Conservation (phyloP, 75 land plant species). For the Picea sitchensis region DNA sequence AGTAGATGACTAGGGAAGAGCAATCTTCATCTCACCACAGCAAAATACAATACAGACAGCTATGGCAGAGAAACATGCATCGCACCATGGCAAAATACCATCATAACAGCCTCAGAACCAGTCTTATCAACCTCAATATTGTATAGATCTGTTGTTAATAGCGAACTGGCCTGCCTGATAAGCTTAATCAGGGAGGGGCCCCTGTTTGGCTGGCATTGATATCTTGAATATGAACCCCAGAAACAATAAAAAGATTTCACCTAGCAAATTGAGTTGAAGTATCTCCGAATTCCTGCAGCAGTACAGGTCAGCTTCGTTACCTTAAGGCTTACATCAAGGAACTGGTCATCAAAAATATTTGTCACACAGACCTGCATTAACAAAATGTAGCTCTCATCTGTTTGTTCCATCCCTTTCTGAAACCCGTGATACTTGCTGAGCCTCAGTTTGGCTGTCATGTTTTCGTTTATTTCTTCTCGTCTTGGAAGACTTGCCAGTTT, state of each 20-base stretch:
- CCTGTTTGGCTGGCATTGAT: slow-evolving; percentile 1
- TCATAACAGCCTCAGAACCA: not conserved
- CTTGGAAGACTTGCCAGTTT: slow-evolving; percentile 22
- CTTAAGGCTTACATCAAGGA: not conserved
- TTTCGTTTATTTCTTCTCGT: slow-evolving; percentile 15
- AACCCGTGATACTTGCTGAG: slow-evolving; percentile 12
- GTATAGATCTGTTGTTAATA: not conserved
- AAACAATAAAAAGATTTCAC: not conserved
- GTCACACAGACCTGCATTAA: not conserved
- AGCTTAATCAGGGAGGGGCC: not conserved
- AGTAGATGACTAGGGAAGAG: not conserved
- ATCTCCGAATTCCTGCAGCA: slow-evolving; percentile 1
- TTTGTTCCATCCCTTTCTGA: slow-evolving; percentile 11
- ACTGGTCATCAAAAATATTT: not conserved
- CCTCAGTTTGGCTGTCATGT: slow-evolving; percentile 8
- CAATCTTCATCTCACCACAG: not conserved
- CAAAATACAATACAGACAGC: not conserved
- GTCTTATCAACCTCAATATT: slow-evolving; percentile 2
- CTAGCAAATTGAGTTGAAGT: slow-evolving; percentile 3
- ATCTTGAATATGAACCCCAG: not conserved
- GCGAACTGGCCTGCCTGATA: not conserved
- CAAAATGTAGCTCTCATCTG: slow-evolving; percentile 4
- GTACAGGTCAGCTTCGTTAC: not conserved
- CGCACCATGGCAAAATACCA: slow-evolving; percentile 3
- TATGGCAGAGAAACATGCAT: not conserved